Evolutionary conservation across 495 filamentous ascomycete species (phyloP), one percentile per base, ranked within the genome.

Genomic region (Cercophora sp.): DNA sequence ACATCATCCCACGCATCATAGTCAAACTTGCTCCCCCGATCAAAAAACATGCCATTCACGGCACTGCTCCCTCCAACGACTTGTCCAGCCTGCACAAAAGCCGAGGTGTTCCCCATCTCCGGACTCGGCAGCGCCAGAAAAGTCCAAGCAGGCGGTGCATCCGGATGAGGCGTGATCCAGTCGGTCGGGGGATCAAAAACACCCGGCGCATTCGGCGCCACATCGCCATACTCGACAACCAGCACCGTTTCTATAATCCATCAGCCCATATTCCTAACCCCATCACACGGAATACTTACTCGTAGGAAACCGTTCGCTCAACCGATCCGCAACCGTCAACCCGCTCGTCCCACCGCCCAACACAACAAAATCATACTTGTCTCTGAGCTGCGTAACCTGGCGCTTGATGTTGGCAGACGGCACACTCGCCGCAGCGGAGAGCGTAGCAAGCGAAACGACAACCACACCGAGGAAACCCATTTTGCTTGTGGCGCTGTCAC

Each of bases 1-100:
- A 78, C 58, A 10, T 61, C 55, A 41, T 70, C 67, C 81, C 82
- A 84, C 0, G 70, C 55, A 51, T 84, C 74, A 36, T 74, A 76
- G 48, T 79, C 76, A 27, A 51, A 63, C 0, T 48, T 43, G 5
- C 65, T 61, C 0, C 64, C 66, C 15, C 70, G 69, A 48, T 71
- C 57, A 18, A 71, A 69, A 31, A 71, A 65, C 68, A 69, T 67
- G 15, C 67, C 70, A 32, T 77, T 77, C 19, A 73, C 61, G n/a
- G 68, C 63, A 4, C 71, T 74, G 53, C 69, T 71, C 1, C 74
- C 74, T 2, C 74, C 74, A 1, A 75, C 64, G 1, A 69, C 22
- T 16, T 70, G 68, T 10, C 73, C 73, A 8, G 59, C 60, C 2
- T 51, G 2, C 18, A 71, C 67, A 0, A 57, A 54, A 2, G 66